phyloP scores from a whole-genome alignment of 176 grass and related monocot genomes.

The Panicum miliaceum region DNA sequence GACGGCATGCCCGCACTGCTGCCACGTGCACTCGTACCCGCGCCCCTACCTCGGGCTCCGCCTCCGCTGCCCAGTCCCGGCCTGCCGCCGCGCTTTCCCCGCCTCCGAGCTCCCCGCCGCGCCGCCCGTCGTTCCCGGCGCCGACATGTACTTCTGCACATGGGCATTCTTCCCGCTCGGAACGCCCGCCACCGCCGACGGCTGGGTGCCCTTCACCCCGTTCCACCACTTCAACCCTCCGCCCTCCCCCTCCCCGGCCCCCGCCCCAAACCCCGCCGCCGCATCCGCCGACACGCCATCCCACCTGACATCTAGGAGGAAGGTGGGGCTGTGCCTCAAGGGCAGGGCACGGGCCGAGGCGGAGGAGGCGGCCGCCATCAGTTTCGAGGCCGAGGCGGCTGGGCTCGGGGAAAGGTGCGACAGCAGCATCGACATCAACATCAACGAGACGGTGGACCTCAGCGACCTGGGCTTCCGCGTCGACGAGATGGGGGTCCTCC shows the following conservation, averaged over 20 bases:
- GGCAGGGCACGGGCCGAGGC: slow-evolving; percentile 51
- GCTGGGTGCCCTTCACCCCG: slow-evolving; percentile 47
- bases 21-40: slow-evolving; percentile 53
- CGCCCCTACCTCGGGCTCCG: slow-evolving; percentile 43
- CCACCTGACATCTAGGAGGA: slow-evolving; percentile 43
- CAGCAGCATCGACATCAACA: slow-evolving; percentile 31
- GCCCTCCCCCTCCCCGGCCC: slow-evolving; percentile 8
- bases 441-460: slow-evolving; percentile 53
- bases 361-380: slow-evolving; percentile 24
- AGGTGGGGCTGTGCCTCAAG: slow-evolving; percentile 56
- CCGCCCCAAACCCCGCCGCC: not conserved
- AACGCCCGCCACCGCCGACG: slow-evolving; percentile 1
- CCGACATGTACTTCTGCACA: slow-evolving; percentile 64
- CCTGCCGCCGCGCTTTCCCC: slow-evolving; percentile 52
- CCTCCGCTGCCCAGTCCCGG: slow-evolving; percentile 47
- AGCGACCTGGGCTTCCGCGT: slow-evolving; percentile 52
- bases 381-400: slow-evolving; percentile 23
- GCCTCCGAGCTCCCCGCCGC: slow-evolving; percentile 47
- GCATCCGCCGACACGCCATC: not conserved
- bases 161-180: slow-evolving; percentile 61
- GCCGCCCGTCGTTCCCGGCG: slow-evolving; percentile 43
- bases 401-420: slow-evolving; percentile 9
- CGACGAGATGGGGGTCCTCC: slow-evolving; percentile 48
- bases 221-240: slow-evolving; percentile 42
- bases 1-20: slow-evolving; percentile 59